A percentile compares a stretch with the other conserved stretches of the same genome.
phyloP scores from a whole-genome alignment of 257 asterid genomes.

The Avicennia marina region DNA sequence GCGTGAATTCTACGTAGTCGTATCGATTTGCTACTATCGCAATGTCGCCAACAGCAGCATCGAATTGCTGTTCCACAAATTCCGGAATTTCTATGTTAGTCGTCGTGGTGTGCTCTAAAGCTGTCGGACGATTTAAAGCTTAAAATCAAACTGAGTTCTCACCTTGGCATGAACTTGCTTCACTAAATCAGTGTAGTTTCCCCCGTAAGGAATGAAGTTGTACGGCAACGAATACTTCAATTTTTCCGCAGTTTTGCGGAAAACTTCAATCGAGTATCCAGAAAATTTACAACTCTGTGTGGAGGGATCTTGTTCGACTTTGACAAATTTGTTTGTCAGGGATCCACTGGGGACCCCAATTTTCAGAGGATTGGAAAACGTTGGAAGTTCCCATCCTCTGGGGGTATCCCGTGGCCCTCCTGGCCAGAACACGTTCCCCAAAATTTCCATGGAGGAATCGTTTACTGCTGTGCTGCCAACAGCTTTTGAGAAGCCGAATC shows the following conservation, averaged over 20 bases:
- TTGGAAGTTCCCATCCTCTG: conserved; percentile 38
- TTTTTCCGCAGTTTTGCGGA: conserved; percentile 7
- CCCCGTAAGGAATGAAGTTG: conserved; percentile 17
- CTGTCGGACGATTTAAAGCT: neutral
- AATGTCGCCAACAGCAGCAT: conserved; percentile 44
- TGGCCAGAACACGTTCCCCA: conserved; percentile 32
- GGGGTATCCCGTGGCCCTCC: conserved; percentile 26
- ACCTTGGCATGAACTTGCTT: conserved; percentile 30
- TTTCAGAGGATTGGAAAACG: conserved; percentile 7
- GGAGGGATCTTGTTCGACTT: conserved; percentile 18
- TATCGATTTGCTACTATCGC: conserved; percentile 25
- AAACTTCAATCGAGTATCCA: conserved; percentile 33
- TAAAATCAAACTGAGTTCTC: neutral
- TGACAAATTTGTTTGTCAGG: conserved; percentile 22
- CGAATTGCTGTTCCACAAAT: conserved; percentile 28
- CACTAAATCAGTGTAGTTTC: conserved; percentile 26
- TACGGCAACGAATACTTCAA: conserved; percentile 18
- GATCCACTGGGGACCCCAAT: conserved; percentile 35
- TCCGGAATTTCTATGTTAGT: neutral
- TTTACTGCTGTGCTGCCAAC: neutral
- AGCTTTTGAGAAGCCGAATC: conserved; percentile 23
- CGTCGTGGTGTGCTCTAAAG: no score
- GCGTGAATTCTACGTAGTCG: conserved; percentile 37
- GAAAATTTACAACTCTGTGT: neutral
- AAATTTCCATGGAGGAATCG: conserved; percentile 21